These are phyloP conservation scores for Kwoniella dendrophila DNA, from an alignment of 768 basidiomycete species.

Conservation along the genomic window DNA sequence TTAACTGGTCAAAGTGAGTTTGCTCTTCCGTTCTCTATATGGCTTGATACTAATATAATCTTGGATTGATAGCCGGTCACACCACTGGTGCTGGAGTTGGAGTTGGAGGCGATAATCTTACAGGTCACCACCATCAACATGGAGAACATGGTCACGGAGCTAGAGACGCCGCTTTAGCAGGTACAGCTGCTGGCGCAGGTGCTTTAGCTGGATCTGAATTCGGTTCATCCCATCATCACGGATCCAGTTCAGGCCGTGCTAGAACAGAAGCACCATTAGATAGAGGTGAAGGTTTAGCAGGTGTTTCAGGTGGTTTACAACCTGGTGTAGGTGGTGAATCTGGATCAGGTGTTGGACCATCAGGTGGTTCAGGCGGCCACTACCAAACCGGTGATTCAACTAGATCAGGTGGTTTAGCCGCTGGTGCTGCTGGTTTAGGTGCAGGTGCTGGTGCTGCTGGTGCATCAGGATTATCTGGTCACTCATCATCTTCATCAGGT, in stretches of 20 bases:
- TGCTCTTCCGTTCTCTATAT: background rate
- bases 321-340: conserved; percentile 25
- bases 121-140: conserved; percentile 3
- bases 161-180: conserved; percentile 30
- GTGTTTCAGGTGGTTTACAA: conserved; percentile 8
- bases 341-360: conserved; percentile 32
- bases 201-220: conserved; percentile 19
- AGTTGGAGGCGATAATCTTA: conserved; percentile 36
- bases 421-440: conserved; percentile 22
- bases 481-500: too few relatives aligned
- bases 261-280: conserved; percentile 9
- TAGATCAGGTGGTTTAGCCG: conserved; percentile 18
- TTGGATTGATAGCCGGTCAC: conserved; percentile 27
- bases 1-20: conserved; percentile 48
- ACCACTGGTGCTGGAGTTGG: conserved; percentile 45
- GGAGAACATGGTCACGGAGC: conserved; percentile 11
- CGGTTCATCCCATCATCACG: background rate
- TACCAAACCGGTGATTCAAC: conserved; percentile 14
- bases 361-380: conserved; percentile 24
- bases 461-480: conserved; percentile 9
- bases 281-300: conserved; percentile 18
- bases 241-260: conserved; percentile 3
- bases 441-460: conserved; percentile 23
- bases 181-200: conserved; percentile 34
- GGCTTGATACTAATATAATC: background rate